Evolutionary conservation across 2,329 filamentous ascomycete genomes (phyloP).

Genomic region (Diplodia scrobiculata): DNA sequence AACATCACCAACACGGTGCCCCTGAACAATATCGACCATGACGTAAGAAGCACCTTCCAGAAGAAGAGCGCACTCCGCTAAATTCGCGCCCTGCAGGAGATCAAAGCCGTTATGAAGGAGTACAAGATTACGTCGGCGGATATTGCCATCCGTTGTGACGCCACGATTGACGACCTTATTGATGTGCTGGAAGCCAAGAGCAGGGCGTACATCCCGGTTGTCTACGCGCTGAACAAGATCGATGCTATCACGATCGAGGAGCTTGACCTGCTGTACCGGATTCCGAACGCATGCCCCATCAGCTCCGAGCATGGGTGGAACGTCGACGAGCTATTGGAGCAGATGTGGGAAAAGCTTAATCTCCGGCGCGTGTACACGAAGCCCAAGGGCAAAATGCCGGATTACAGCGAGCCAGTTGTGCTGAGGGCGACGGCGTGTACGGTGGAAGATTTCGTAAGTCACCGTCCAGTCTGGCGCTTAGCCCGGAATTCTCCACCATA

Average conservation of each 20-base stretch:
- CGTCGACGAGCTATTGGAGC: slow-evolving; percentile 91
- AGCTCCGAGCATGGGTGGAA: slow-evolving; percentile 97
- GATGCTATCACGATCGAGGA: slow-evolving; percentile 98
- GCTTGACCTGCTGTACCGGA: slow-evolving; percentile 91
- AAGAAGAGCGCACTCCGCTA: slow-evolving; percentile 1
- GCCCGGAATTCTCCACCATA: slow-evolving; percentile 30
- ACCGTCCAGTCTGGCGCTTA: slow-evolving; percentile 20
- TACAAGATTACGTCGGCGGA: slow-evolving; percentile 96
- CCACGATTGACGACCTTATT: slow-evolving; percentile 95
- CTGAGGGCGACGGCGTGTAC: slow-evolving; percentile 79
- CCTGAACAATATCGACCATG: slow-evolving; percentile 86
- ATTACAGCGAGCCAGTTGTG: slow-evolving; percentile 90
- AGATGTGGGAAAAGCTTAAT: slow-evolving; percentile 97
- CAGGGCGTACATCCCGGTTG: slow-evolving; percentile 95
- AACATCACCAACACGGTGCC: slow-evolving; percentile 95
- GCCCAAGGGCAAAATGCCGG: slow-evolving; percentile 90
- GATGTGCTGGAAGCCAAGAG: slow-evolving; percentile 93
- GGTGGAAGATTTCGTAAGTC: slow-evolving; percentile 92
- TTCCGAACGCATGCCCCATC: slow-evolving; percentile 95
- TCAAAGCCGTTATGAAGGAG: slow-evolving; percentile 96
- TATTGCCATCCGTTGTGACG: slow-evolving; percentile 96
- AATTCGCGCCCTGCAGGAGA: slow-evolving; percentile 59
- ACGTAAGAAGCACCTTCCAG: slow-evolving; percentile 49
- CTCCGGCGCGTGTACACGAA: slow-evolving; percentile 95
- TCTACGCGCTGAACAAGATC: slow-evolving; percentile 99